Evolutionary conservation across 176 grass and related monocot genomes (phyloP).

Genomic region (bread wheat (Triticum aestivum)): DNA sequence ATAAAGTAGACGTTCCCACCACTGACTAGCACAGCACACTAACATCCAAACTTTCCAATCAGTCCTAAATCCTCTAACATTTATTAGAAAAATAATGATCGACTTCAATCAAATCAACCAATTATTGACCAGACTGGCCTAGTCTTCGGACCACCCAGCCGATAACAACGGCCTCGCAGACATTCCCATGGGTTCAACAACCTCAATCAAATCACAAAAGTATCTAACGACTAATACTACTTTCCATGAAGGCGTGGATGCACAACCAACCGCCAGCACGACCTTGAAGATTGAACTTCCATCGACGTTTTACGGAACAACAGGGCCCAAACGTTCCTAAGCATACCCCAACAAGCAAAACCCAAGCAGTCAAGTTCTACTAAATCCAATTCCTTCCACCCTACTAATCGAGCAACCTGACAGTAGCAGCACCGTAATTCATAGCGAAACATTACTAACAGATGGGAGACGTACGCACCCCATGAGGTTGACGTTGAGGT

Average conservation of each 20-base stretch:
- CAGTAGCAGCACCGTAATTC: not conserved
- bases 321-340: not conserved
- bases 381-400: not conserved
- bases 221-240: not conserved
- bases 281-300: not conserved
- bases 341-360: constrained; percentile 17
- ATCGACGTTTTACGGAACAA: not conserved
- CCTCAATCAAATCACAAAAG: constrained; percentile 19
- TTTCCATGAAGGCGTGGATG: not conserved
- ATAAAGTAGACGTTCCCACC: not conserved
- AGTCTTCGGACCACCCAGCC: not conserved
- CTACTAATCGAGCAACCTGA: not conserved
- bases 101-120: constrained; percentile 22
- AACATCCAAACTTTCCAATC: constrained; percentile 33
- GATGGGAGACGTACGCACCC: constrained; percentile 43
- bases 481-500: constrained; percentile 94
- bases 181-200: constrained; percentile 17
- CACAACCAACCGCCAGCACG: not conserved
- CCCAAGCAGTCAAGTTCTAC: not conserved
- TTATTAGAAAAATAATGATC: constrained; percentile 15
- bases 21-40: constrained; percentile 26
- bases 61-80: not conserved
- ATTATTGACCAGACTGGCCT: constrained; percentile 13
- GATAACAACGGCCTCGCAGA: not conserved
- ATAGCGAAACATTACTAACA: not conserved